phyloP scores from a whole-genome alignment of 441 rosid genomes.

The Brassica hybrid region DNA sequence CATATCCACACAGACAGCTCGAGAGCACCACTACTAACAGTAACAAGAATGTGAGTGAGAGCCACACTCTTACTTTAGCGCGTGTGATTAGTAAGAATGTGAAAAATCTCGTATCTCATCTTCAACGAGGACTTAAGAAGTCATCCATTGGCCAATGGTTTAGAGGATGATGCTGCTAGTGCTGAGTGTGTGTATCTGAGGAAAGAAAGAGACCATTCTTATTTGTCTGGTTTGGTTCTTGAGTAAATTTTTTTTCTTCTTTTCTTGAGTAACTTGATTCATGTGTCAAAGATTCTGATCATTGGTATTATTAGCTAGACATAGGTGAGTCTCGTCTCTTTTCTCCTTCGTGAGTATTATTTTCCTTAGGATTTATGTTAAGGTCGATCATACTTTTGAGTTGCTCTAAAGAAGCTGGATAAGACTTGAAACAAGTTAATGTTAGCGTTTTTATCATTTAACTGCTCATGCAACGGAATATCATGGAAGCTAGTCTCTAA shows the following conservation, averaged over 20 bases:
- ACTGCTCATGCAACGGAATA: too few species aligned
- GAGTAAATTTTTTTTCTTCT: background rate
- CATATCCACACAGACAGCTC: constrained; percentile 31
- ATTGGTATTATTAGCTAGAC: too few species aligned
- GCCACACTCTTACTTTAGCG: background rate
- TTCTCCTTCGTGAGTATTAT: too few species aligned
- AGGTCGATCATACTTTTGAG: too few species aligned
- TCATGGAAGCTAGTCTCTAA: too few species aligned
- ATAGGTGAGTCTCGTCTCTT: too few species aligned
- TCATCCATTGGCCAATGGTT: constrained; percentile 32
- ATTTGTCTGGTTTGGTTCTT: background rate
- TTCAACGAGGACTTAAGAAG: constrained; percentile 29
- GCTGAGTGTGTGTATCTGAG: constrained; percentile 9
- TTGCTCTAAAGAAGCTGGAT: too few species aligned
- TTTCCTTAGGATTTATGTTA: too few species aligned
- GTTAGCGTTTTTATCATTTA: too few species aligned
- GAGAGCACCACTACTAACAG: constrained; percentile 24
- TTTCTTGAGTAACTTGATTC: constrained; percentile 1
- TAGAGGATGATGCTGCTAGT: constrained; percentile 4
- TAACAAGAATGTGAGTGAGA: background rate
- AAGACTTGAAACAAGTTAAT: too few species aligned
- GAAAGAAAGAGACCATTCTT: constrained; percentile 2
- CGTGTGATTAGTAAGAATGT: constrained; percentile 12
- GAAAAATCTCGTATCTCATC: constrained; percentile 32
- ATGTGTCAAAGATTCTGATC: background rate